Evolutionary conservation across 306 rosid species (phyloP), one percentile per base, ranked within the genome.

Genomic region (Quercus glauca): DNA sequence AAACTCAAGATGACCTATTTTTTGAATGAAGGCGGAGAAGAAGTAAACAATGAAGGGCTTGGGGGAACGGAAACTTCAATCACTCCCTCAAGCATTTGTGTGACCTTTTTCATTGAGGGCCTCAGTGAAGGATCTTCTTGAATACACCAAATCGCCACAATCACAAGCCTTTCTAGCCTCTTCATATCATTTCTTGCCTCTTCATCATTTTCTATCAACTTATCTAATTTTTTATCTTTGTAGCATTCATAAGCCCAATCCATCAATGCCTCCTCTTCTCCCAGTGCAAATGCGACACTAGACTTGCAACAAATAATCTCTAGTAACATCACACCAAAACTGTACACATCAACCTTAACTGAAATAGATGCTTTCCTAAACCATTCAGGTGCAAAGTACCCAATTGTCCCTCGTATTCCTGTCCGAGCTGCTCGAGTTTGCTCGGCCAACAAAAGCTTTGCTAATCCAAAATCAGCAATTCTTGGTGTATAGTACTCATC

Each of bases 401-500:
- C 88, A 13, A 74, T 11, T 12, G 84, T 84, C 56, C 87, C 87
- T 73, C 87, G 80, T 13, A 80, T 29, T 1, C 23, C 68, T 4
- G 87, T 76, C 21, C 49, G 69, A 49, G 78, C 75, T 55, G 82
- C 75, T 18, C 55, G 76, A 29, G 79, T 55, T 84, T 76, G 84
- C n/a, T 80, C 87, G 0, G 56, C 78, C 69, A 77, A 9, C 78
- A 80, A 55, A 19, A 76, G 78, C 84, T 84, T 84, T 5, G 77
- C 77, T 23, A 80, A 68, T 63, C 87, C 79, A 21, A 84, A 84
- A 73, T 84, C 82, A 3, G 81, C 70, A 21, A 81, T 81, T 52
- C 73, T 76, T 13, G 74, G 69, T 0, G 77, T 60, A 51, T 69
- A 76, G 10, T 37, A 49, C 33, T 68, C 73, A 17, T 76, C 81